phyloP scores from a whole-genome alignment of 441 rosid genomes.

The Raphanus hybrid region DNA sequence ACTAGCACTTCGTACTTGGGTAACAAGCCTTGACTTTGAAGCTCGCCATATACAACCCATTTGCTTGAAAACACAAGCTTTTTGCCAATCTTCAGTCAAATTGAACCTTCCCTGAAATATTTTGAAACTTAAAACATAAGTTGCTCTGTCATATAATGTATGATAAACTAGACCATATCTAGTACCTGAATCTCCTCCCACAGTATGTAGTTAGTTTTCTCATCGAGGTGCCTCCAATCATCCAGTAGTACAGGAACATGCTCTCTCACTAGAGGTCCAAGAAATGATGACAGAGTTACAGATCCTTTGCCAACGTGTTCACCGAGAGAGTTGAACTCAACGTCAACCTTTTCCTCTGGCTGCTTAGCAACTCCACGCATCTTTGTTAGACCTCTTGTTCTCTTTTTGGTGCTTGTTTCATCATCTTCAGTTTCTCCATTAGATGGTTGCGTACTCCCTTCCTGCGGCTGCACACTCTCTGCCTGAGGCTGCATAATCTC shows the following conservation, averaged over 20 bases:
- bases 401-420: neutral
- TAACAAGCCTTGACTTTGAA: neutral
- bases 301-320: neutral
- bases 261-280: neutral
- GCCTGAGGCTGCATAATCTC: too few relatives aligned
- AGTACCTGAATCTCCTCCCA: neutral
- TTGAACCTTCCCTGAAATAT: neutral
- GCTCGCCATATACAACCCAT: neutral
- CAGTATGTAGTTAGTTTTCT: neutral
- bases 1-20: neutral
- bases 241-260: neutral
- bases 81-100: neutral
- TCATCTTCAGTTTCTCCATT: neutral
- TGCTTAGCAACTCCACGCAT: neutral
- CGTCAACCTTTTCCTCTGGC: neutral
- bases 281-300: neutral
- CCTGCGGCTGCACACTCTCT: too few relatives aligned
- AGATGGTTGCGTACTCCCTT: neutral
- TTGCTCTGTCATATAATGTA: neutral
- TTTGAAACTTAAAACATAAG: neutral
- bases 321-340: neutral
- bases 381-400: neutral
- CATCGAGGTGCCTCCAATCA: neutral
- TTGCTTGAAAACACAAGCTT: neutral
- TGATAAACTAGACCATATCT: neutral